Evolutionary conservation across 257 asterid genomes (phyloP).

Genomic region (Forsythia suspensa): DNA sequence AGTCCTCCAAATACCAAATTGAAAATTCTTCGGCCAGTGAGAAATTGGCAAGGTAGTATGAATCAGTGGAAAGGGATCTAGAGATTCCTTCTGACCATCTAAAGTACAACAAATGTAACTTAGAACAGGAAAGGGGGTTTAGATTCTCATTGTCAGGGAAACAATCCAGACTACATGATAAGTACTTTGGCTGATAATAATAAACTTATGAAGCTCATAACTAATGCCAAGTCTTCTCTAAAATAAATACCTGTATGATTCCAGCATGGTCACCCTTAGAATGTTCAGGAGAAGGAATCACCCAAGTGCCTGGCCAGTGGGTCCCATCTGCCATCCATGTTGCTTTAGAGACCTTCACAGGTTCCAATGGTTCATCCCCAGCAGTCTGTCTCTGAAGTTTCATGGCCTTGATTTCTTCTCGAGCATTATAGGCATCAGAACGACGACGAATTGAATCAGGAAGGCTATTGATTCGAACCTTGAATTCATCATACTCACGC

Average conservation of each 20-base stretch:
- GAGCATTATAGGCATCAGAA: slow-evolving; percentile 83
- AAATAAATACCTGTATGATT: slow-evolving; percentile 67
- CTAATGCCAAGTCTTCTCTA: background rate
- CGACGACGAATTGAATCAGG: slow-evolving; percentile 90
- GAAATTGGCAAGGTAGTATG: too few relatives aligned
- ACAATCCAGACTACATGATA: too few relatives aligned
- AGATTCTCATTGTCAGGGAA: too few relatives aligned
- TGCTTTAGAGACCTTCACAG: slow-evolving; percentile 75
- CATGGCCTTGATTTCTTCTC: slow-evolving; percentile 86
- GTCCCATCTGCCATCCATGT: slow-evolving; percentile 98
- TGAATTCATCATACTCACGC: slow-evolving; percentile 89
- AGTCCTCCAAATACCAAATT: too few relatives aligned
- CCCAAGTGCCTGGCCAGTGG: slow-evolving; percentile 94
- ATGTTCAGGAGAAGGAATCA: slow-evolving; percentile 62
- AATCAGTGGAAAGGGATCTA: too few relatives aligned
- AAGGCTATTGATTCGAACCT: slow-evolving; percentile 81
- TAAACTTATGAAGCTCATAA: too few relatives aligned
- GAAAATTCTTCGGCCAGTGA: too few relatives aligned
- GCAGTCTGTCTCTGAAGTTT: slow-evolving; percentile 65
- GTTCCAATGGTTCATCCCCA: slow-evolving; percentile 63
- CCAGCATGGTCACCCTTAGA: slow-evolving; percentile 90
- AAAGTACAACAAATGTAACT: too few relatives aligned
- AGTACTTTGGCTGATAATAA: too few relatives aligned
- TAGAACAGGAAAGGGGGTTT: too few relatives aligned
- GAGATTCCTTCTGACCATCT: too few relatives aligned